Conservation (phyloP, 495 filamentous ascomycete genomes). For the Penicillium cinerascens region DNA sequence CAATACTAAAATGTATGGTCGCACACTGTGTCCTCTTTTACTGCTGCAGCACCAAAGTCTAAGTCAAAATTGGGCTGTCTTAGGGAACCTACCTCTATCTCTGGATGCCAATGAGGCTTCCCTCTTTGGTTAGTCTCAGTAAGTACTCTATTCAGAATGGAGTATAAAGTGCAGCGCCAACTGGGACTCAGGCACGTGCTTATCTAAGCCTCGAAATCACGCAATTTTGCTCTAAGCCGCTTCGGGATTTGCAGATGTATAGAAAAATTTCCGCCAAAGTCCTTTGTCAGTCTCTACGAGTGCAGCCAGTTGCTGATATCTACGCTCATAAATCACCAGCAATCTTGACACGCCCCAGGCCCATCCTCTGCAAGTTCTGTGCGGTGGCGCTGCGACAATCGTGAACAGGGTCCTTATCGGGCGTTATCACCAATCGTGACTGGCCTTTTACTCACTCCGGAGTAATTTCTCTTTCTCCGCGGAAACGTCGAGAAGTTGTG, state of each 20-base stretch:
- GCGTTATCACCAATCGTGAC: slow-evolving; percentile 25
- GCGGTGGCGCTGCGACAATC: not conserved
- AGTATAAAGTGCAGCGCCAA: not conserved
- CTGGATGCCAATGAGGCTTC: not conserved
- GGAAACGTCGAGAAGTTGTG: slow-evolving; percentile 15
- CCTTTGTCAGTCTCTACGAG: not conserved
- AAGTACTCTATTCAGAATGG: not conserved
- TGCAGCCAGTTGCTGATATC: not conserved
- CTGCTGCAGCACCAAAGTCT: not conserved
- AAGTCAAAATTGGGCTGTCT: not conserved
- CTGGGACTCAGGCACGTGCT: slow-evolving; percentile 1
- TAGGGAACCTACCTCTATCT: not conserved
- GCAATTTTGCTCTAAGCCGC: slow-evolving; percentile 21
- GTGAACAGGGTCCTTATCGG: slow-evolving; percentile 19
- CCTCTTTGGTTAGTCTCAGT: not conserved
- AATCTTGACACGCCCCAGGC: not conserved
- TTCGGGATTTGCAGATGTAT: slow-evolving; percentile 17
- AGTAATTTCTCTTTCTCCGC: slow-evolving; percentile 29
- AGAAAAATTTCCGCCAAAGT: slow-evolving; percentile 16
- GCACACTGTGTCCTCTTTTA: not conserved
- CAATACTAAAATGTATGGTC: not conserved
- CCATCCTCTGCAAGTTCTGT: not conserved
- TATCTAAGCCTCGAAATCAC: slow-evolving; percentile 19
- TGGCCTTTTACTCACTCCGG: slow-evolving; percentile 23
- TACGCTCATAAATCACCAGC: not conserved